Conservation (phyloP, 2,329 filamentous ascomycete species). For the Botryotinia calthae region DNA sequence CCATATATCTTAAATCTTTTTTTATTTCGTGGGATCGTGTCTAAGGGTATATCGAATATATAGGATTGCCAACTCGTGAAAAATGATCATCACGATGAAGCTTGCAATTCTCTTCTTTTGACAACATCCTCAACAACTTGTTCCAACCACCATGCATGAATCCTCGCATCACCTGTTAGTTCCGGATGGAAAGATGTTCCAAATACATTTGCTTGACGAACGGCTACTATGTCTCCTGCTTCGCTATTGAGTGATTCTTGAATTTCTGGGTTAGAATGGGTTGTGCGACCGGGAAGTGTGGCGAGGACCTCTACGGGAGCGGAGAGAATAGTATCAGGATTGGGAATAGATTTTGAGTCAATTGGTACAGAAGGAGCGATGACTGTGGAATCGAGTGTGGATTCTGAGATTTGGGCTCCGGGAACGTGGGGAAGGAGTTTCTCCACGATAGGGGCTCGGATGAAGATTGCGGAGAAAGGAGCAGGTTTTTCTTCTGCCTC, state of each 20-base stretch:
- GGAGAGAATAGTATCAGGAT: constrained; percentile 28
- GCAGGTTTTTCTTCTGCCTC: constrained; percentile 25
- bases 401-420: constrained; percentile 40
- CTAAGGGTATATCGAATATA: not conserved
- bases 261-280: constrained; percentile 6
- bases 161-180: constrained; percentile 79
- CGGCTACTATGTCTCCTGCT: constrained; percentile 78
- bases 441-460: constrained; percentile 90
- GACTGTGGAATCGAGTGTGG: constrained; percentile 43
- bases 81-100: not conserved
- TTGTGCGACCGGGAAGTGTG: constrained; percentile 46
- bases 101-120: constrained; percentile 19
- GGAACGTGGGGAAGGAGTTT: constrained; percentile 57
- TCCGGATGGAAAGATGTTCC: constrained; percentile 97
- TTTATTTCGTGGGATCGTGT: not conserved
- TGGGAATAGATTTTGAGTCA: constrained; percentile 18
- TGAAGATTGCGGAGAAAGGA: constrained; percentile 85
- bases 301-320: constrained; percentile 51
- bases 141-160: constrained; percentile 90
- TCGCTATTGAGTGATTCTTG: constrained; percentile 41
- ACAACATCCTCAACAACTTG: constrained; percentile 54
- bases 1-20: not conserved
- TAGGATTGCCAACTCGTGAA: not conserved
- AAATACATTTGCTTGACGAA: constrained; percentile 86
- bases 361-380: constrained; percentile 33